A percentile compares a stretch with the other conserved stretches of the same genome.
Conservation (phyloP, 2,329 filamentous ascomycete species). For the Trichoderma sp. region DNA sequence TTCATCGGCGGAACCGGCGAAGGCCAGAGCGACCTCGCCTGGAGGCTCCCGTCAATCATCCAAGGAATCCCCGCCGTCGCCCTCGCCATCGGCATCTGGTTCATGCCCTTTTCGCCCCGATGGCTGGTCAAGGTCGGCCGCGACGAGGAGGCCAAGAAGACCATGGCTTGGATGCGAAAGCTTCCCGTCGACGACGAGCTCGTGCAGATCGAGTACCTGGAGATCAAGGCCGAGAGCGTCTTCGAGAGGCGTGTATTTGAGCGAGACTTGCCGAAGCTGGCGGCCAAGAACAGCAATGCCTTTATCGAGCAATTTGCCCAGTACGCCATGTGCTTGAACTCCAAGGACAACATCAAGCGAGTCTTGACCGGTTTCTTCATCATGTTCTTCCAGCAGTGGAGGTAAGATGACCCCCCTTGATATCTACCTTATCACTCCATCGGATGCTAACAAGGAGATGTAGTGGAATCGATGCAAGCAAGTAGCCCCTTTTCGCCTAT, state of each 20-base stretch:
- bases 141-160: conserved; percentile 66
- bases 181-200: conserved; percentile 67
- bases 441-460: neutral
- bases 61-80: conserved; percentile 69
- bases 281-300: conserved; percentile 47
- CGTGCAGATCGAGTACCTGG: conserved; percentile 74
- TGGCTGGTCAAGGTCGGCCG: conserved; percentile 73
- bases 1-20: conserved; percentile 47
- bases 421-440: too few species aligned
- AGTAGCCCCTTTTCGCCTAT: too few species aligned
- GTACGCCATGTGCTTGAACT: conserved; percentile 51
- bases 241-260: conserved; percentile 72
- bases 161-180: conserved; percentile 65
- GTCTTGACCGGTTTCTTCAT: conserved; percentile 62
- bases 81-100: conserved; percentile 70
- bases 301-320: conserved; percentile 52
- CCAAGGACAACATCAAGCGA: conserved; percentile 59
- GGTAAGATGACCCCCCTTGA: neutral
- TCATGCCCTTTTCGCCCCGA: conserved; percentile 78
- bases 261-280: conserved; percentile 56
- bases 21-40: conserved; percentile 46
- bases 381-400: conserved; percentile 61
- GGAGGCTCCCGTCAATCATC: conserved; percentile 57
- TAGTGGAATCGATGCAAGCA: conserved; percentile 31
- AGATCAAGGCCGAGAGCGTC: conserved; percentile 76